Evolutionary conservation across 139 green algal species (phyloP).

Genomic region (Picochlorum sp.): DNA sequence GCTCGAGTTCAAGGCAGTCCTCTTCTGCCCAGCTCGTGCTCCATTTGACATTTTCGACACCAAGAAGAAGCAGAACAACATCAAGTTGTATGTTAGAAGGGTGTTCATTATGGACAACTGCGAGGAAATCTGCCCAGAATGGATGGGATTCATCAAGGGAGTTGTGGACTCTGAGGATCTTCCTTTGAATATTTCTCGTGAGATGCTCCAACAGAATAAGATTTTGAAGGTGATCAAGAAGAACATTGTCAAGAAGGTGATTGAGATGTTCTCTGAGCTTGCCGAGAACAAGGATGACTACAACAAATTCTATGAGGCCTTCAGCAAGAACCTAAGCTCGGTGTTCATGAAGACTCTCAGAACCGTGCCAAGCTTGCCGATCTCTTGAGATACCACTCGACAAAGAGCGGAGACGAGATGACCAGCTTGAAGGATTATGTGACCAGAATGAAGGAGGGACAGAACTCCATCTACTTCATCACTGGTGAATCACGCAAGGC

Average conservation of each 20-base stretch:
- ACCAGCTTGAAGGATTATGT: slow-evolving; percentile 99
- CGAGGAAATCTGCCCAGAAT: slow-evolving; percentile 97
- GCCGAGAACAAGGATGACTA: slow-evolving; percentile 99
- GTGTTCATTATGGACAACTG: slow-evolving; percentile 99
- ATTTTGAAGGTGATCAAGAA: slow-evolving; percentile 99
- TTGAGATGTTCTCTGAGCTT: slow-evolving; percentile 69
- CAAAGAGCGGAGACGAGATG: slow-evolving; percentile 96
- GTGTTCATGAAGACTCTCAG: slow-evolving; percentile 88
- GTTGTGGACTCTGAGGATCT: slow-evolving; percentile 98
- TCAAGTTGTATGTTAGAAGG: slow-evolving; percentile 99
- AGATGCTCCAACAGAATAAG: slow-evolving; percentile 99
- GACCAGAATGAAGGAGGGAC: slow-evolving; percentile 98
- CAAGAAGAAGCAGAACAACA: slow-evolving; percentile 94
- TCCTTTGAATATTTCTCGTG: slow-evolving; percentile 98
- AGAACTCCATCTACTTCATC: slow-evolving; percentile 99
- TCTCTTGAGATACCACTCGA: slow-evolving; percentile 85
- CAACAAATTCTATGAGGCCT: slow-evolving; percentile 98
- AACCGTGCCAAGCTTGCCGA: slow-evolving; percentile 98
- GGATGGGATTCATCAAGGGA: slow-evolving; percentile 92
- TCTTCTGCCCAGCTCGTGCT: slow-evolving; percentile 88
- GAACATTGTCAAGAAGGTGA: slow-evolving; percentile 99
- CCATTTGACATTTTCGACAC: slow-evolving; percentile 99
- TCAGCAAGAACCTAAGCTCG: slow-evolving; percentile 99
- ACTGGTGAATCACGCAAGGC: slow-evolving; percentile 93
- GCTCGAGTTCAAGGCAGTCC: slow-evolving; percentile 98